phyloP scores from a whole-genome alignment of 352 stramenopile genomes.

The Phytophthora pluvialis region DNA sequence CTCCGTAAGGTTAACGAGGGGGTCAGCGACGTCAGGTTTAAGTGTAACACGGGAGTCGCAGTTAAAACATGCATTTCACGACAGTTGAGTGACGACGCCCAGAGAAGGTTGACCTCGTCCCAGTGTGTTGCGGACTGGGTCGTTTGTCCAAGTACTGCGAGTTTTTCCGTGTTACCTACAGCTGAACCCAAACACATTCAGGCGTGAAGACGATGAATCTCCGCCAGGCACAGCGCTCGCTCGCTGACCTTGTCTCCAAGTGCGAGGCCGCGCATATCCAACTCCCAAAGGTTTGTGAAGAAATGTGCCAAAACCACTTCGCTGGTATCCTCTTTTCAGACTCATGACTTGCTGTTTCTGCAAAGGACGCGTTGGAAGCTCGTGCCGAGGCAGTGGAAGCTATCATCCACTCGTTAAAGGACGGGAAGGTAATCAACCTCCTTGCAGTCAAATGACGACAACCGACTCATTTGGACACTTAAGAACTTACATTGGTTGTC shows the following conservation, averaged over 20 bases:
- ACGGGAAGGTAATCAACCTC: constrained; percentile 44
- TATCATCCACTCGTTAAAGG: constrained; percentile 46
- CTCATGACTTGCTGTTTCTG: neutral
- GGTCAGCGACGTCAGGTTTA: neutral
- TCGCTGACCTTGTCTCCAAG: constrained; percentile 65
- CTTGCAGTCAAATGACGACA: neutral
- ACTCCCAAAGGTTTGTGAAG: constrained; percentile 49
- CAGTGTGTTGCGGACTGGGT: neutral
- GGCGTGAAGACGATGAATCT: constrained; percentile 54
- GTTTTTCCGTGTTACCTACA: neutral
- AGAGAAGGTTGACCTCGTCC: constrained; percentile 26
- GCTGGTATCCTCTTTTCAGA: neutral
- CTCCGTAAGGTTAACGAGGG: too few relatives aligned
- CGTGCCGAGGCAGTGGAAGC: constrained; percentile 45
- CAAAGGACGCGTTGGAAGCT: constrained; percentile 47
- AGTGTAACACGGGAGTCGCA: neutral
- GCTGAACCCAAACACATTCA: neutral
- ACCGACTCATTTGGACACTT: neutral
- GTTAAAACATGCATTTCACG: neutral
- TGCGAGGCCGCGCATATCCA: constrained; percentile 67
- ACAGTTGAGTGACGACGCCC: constrained; percentile 15
- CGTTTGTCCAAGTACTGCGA: neutral
- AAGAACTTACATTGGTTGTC: neutral
- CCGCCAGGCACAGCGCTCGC: constrained; percentile 62
- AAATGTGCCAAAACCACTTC: neutral